A percentile compares a stretch with the other conserved stretches of the same genome.
Evolutionary conservation across 2,329 filamentous ascomycete species (phyloP).

Genomic region (Albifimbria verrucaria): DNA sequence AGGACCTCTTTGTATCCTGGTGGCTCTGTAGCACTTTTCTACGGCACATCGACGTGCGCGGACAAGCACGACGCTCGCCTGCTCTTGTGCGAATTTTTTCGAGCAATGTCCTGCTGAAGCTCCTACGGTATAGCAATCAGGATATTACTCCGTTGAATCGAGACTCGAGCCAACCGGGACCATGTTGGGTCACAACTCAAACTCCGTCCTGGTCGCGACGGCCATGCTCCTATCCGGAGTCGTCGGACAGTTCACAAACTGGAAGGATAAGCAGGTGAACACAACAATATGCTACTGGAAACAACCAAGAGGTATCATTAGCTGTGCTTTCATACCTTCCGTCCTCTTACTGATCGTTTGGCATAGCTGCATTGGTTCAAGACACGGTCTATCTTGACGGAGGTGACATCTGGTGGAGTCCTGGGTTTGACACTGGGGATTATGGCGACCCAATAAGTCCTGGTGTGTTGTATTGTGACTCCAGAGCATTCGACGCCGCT

Average conservation of each 20-base stretch:
- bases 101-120: no score
- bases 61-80: no score
- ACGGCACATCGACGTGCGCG: no score
- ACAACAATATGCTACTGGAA: conserved; percentile 59
- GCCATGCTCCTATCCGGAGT: conserved; percentile 8
- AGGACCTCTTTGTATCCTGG: no score
- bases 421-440: conserved; percentile 43
- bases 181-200: not conserved
- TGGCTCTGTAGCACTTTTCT: no score
- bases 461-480: not conserved
- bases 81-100: no score
- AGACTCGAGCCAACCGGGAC: no score
- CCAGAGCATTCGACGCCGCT: no score
- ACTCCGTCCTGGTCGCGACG: conserved; percentile 10
- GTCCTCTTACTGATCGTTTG: conserved; percentile 15
- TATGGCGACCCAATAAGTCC: conserved; percentile 23
- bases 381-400: conserved; percentile 67
- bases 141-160: no score
- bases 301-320: conserved; percentile 37
- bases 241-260: conserved; percentile 41
- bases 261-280: conserved; percentile 51
- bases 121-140: no score
- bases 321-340: not conserved
- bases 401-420: conserved; percentile 52
- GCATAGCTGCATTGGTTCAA: conserved; percentile 51